Conservation (phyloP, 83 land plant genomes). For the Thuja plicata region DNA sequence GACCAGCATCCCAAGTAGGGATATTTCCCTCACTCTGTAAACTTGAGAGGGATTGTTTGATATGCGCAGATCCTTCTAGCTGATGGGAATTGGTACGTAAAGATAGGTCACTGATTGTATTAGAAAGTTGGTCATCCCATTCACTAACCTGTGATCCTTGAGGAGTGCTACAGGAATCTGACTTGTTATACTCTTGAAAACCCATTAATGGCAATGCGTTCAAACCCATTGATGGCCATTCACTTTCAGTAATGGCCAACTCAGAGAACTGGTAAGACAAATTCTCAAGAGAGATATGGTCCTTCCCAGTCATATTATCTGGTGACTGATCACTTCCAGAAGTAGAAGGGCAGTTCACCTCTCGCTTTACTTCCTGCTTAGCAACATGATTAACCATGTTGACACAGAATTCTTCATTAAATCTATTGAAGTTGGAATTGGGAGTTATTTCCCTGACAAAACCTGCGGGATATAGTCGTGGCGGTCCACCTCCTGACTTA, state of each 20-base stretch:
- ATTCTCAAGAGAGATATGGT: no score
- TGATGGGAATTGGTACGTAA: background rate
- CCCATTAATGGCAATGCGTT: background rate
- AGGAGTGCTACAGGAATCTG: constrained; percentile 7
- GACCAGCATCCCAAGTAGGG: background rate
- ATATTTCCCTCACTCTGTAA: background rate
- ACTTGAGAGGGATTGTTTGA: background rate
- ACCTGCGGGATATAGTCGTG: constrained; percentile 9
- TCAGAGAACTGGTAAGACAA: no score
- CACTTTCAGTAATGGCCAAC: no score
- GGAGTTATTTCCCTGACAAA: background rate
- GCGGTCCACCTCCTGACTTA: background rate
- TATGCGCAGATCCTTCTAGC: background rate
- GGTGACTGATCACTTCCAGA: no score
- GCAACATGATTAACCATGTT: no score
- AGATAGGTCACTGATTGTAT: background rate
- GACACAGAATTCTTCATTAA: background rate
- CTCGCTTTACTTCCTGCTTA: no score
- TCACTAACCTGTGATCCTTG: constrained; percentile 3
- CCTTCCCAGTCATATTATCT: no score
- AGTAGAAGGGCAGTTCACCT: no score
- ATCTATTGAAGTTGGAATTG: background rate
- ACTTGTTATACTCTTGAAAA: background rate
- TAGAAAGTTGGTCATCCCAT: background rate
- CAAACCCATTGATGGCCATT: no score